Conservation (phyloP, 441 rosid species). For the Pelargonium australe region DNA sequence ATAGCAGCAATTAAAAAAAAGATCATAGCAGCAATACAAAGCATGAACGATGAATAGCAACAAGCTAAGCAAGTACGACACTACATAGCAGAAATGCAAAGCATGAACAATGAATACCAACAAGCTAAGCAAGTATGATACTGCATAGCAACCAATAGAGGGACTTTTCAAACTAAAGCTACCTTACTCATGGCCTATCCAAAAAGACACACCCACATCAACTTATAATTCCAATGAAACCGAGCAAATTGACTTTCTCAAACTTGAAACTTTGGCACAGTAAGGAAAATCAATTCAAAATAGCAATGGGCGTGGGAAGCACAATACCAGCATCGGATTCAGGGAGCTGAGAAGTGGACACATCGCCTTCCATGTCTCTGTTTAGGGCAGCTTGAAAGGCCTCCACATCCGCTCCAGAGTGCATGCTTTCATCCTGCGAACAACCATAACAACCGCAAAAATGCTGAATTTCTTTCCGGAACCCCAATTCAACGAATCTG, state of each 20-base stretch:
- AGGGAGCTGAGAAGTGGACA: slow-evolving; percentile 40
- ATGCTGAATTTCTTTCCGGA: neutral
- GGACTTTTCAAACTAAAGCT: neutral
- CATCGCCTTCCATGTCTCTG: slow-evolving; percentile 76
- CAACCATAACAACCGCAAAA: neutral
- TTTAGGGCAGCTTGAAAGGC: slow-evolving; percentile 91
- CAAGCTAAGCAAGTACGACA: no score
- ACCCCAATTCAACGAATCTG: neutral
- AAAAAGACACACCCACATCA: no score
- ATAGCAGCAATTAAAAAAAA: no score
- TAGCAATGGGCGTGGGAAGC: no score
- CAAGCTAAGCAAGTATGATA: no score
- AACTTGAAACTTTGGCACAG: neutral
- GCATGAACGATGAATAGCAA: no score
- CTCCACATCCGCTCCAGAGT: slow-evolving; percentile 90
- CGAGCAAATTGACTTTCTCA: neutral
- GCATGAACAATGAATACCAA: no score
- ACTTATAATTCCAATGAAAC: neutral
- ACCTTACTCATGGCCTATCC: neutral
- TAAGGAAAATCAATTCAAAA: neutral
- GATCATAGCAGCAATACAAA: no score
- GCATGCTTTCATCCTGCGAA: slow-evolving; percentile 79
- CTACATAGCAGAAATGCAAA: no score
- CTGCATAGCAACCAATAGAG: neutral
- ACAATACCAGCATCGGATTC: slow-evolving; percentile 28